These are phyloP conservation scores for Brassica rapa DNA, from an alignment of 345 rosid genomes.

Conservation along the genomic window DNA sequence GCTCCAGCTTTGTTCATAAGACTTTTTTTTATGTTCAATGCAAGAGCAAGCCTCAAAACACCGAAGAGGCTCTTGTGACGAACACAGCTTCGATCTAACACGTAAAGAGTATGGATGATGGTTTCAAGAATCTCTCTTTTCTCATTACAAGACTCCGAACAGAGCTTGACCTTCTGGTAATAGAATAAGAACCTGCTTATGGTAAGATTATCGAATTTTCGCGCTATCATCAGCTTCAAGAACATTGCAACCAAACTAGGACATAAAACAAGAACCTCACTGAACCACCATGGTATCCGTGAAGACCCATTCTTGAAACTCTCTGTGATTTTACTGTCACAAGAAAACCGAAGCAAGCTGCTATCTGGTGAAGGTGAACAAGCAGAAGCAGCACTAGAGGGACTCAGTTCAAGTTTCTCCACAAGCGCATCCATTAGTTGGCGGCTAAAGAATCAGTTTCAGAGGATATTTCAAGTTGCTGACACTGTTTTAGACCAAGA, in stretches of 20 bases:
- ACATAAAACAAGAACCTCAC: constrained; percentile 59
- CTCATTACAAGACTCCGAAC: constrained; percentile 44
- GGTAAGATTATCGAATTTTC: constrained; percentile 57
- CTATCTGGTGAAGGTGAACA: constrained; percentile 89
- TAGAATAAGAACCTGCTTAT: constrained; percentile 68
- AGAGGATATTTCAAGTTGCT: constrained; percentile 47
- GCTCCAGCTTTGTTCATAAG: constrained; percentile 65
- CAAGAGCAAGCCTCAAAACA: constrained; percentile 54
- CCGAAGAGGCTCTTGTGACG: constrained; percentile 73
- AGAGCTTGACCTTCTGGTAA: constrained; percentile 73
- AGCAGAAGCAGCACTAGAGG: constrained; percentile 62
- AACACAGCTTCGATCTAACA: constrained; percentile 57
- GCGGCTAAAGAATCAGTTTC: constrained; percentile 45
- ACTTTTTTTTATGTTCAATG: constrained; percentile 50
- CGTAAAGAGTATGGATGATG: constrained; percentile 54
- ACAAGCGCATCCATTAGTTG: constrained; percentile 64
- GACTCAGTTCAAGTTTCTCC: constrained; percentile 70
- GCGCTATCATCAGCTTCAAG: constrained; percentile 57
- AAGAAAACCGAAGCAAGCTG: constrained; percentile 69
- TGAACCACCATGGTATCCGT: constrained; percentile 74
- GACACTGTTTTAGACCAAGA: constrained; percentile 66
- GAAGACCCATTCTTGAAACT: constrained; percentile 65
- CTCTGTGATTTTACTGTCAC: constrained; percentile 80
- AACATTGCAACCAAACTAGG: constrained; percentile 46
- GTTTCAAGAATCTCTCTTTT: constrained; percentile 55